phyloP scores from a whole-genome alignment of 2,329 filamentous ascomycete species.

The Alternaria ventricosa region DNA sequence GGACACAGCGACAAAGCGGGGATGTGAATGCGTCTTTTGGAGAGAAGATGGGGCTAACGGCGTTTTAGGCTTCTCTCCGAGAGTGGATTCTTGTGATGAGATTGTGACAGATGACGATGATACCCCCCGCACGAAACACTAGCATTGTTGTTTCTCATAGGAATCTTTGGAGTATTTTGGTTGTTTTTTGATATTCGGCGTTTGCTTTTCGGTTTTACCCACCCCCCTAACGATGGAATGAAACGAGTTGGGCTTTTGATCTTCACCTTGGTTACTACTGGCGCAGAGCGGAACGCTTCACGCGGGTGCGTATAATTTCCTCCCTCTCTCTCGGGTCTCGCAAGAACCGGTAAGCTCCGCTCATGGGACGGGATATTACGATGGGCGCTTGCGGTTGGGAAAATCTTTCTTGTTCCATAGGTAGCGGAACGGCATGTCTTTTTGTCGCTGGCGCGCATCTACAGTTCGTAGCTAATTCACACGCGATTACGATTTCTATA shows the following conservation, averaged over 20 bases:
- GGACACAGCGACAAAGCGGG: neutral
- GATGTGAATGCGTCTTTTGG: slow-evolving; percentile 3
- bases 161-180: slow-evolving; percentile 14
- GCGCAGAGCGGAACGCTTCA: neutral
- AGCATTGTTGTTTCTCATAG: slow-evolving; percentile 22
- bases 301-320: neutral
- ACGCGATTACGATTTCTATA: neutral
- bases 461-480: neutral
- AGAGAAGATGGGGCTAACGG: slow-evolving; percentile 19
- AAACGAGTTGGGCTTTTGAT: slow-evolving; percentile 7
- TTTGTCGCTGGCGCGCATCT: neutral
- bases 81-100: slow-evolving; percentile 60
- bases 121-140: slow-evolving; percentile 41
- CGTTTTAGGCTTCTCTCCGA: slow-evolving; percentile 58
- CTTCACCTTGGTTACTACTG: neutral
- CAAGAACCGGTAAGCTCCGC: neutral
- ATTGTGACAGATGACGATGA: slow-evolving; percentile 25
- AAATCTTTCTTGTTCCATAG: neutral
- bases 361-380: neutral
- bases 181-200: slow-evolving; percentile 6
- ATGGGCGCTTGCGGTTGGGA: neutral
- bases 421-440: neutral
- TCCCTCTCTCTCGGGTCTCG: neutral
- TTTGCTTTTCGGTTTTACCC: neutral
- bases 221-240: slow-evolving; percentile 4